These are phyloP conservation scores for Aschersonia sp. DNA, from an alignment of 2,329 filamentous ascomycete species.

Conservation along the genomic window DNA sequence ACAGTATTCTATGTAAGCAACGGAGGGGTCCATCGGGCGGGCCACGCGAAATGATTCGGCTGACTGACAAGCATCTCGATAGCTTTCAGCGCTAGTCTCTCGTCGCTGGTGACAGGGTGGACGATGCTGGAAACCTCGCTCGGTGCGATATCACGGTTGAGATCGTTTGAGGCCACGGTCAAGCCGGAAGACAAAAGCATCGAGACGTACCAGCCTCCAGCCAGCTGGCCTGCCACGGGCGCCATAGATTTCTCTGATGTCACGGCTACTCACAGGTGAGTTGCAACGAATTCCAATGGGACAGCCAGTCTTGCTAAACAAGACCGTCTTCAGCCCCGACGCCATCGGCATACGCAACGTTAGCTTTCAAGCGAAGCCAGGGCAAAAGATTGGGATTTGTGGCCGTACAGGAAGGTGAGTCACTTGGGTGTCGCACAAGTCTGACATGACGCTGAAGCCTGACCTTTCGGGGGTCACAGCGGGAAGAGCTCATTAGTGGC, in stretches of 20 bases:
- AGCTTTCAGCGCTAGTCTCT: slow-evolving; percentile 4
- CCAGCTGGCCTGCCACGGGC: slow-evolving; percentile 1
- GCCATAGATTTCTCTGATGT: slow-evolving; percentile 2
- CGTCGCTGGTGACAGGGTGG: slow-evolving; percentile 5
- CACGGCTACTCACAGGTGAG: slow-evolving; percentile 11
- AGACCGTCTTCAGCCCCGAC: not conserved
- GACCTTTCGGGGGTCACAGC: not conserved
- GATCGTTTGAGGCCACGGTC: slow-evolving; percentile 2
- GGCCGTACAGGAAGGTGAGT: slow-evolving; percentile 17
- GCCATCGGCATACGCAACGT: slow-evolving; percentile 6
- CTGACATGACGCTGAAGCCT: not conserved
- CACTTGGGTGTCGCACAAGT: not conserved
- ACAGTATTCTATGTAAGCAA: slow-evolving; percentile 3
- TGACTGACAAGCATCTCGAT: not conserved
- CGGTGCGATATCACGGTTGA: slow-evolving; percentile 4
- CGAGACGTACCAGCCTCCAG: not conserved
- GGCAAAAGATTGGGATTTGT: slow-evolving; percentile 17
- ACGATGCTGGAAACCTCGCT: slow-evolving; percentile 7
- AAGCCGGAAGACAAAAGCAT: slow-evolving; percentile 1
- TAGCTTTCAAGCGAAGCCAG: slow-evolving; percentile 3
- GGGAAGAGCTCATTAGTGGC: slow-evolving; percentile 11
- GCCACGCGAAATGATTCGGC: too few species aligned
- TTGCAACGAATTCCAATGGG: not conserved
- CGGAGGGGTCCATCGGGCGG: too few species aligned
- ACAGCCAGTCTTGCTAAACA: not conserved